A percentile compares a stretch with the other conserved stretches of the same genome.
These are phyloP conservation scores for Metschnikowia sp. DNA, from an alignment of 805 yeast species.

Conservation along the genomic window DNA sequence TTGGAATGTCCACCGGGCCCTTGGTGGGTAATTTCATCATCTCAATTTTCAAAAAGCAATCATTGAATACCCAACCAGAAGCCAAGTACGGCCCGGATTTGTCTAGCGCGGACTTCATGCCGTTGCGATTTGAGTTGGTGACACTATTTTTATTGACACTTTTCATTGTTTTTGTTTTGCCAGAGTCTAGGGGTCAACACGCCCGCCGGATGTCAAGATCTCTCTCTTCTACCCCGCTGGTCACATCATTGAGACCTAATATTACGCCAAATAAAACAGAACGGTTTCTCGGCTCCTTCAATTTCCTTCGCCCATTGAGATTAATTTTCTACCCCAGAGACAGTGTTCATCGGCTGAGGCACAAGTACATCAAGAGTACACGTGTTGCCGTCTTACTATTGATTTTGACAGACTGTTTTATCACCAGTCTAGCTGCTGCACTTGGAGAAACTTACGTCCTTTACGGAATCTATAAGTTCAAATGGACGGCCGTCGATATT, in stretches of 20 bases:
- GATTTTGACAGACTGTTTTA: slow-evolving; percentile 43
- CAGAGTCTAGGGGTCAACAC: slow-evolving; percentile 61
- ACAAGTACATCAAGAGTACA: slow-evolving; percentile 17
- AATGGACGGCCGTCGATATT: slow-evolving; percentile 52
- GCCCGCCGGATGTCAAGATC: slow-evolving; percentile 53
- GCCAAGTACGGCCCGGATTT: slow-evolving; percentile 15
- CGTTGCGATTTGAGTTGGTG: slow-evolving; percentile 31
- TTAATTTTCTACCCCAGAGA: slow-evolving; percentile 52
- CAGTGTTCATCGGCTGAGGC: slow-evolving; percentile 19
- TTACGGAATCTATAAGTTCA: slow-evolving; percentile 50
- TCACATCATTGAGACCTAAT: slow-evolving; percentile 1
- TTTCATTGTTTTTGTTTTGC: slow-evolving; percentile 36
- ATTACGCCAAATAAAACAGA: background rate
- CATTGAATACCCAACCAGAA: background rate
- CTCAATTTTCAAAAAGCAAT: slow-evolving; percentile 1
- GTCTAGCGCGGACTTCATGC: slow-evolving; percentile 27
- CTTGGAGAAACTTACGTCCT: slow-evolving; percentile 43
- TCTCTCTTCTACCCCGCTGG: slow-evolving; percentile 22
- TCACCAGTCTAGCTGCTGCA: slow-evolving; percentile 37
- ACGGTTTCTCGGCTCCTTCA: slow-evolving; percentile 8
- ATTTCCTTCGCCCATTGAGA: slow-evolving; percentile 47
- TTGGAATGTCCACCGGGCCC: slow-evolving; percentile 67
- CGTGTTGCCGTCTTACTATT: slow-evolving; percentile 45
- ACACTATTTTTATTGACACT: slow-evolving; percentile 30
- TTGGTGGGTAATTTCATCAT: slow-evolving; percentile 38